Conservation (phyloP, 148 eudicot species). For the Beta vulgaris region DNA sequence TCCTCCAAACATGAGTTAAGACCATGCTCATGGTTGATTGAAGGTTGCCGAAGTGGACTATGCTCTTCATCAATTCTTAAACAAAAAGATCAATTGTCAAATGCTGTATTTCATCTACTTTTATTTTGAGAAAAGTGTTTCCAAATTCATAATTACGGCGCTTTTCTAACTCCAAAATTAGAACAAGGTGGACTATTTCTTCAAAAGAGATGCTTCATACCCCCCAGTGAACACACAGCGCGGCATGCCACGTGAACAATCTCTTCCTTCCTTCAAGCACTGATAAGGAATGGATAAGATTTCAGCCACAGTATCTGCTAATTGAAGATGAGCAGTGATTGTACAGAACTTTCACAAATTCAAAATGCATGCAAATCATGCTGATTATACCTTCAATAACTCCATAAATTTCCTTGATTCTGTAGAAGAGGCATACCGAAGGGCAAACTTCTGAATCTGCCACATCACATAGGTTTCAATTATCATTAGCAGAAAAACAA, state of each 20-base stretch:
- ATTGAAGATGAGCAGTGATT: background rate
- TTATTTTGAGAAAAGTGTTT: background rate
- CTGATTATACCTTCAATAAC: constrained; percentile 20
- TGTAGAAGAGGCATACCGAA: constrained; percentile 24
- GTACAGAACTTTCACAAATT: background rate
- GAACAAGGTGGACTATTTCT: background rate
- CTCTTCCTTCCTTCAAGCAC: constrained; percentile 16
- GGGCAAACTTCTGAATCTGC: constrained; percentile 33
- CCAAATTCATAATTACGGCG: background rate
- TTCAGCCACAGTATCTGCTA: constrained; percentile 1
- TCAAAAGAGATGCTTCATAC: constrained; percentile 20
- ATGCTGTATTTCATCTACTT: background rate
- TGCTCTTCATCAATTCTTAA: constrained; percentile 16
- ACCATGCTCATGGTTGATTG: constrained; percentile 14
- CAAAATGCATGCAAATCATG: background rate
- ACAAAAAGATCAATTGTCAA: background rate
- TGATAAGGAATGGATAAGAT: background rate
- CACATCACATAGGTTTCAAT: constrained; percentile 4
- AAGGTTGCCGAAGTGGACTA: constrained; percentile 1
- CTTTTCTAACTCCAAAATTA: background rate
- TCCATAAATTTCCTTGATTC: constrained; percentile 23
- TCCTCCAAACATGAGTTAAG: constrained; percentile 14
- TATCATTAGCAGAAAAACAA: background rate
- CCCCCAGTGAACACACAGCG: background rate
- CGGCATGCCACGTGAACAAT: background rate